Conservation (phyloP, 805 yeast genomes). For the Wickerhamiella slavikovae region DNA sequence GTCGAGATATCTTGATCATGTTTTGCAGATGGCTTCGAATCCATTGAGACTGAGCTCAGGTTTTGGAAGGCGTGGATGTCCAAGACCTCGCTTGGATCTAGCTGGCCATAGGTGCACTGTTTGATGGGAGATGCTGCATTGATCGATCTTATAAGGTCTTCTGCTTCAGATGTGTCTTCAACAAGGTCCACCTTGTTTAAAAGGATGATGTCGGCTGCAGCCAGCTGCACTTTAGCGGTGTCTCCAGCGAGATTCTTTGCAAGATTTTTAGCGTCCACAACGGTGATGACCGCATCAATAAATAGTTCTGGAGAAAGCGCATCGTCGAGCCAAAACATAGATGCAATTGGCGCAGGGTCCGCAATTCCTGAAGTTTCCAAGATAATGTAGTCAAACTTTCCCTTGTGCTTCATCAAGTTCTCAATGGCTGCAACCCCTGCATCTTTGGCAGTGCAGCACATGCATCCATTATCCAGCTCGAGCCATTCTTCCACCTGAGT, state of each 20-base stretch:
- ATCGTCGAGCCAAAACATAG: slow-evolving; percentile 94
- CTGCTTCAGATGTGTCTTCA: slow-evolving; percentile 15
- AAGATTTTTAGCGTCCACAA: slow-evolving; percentile 49
- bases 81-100: slow-evolving; percentile 42
- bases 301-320: slow-evolving; percentile 68
- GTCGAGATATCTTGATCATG: slow-evolving; percentile 25
- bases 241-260: slow-evolving; percentile 38
- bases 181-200: slow-evolving; percentile 58
- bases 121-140: slow-evolving; percentile 50
- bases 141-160: slow-evolving; percentile 27
- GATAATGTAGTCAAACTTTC: slow-evolving; percentile 70
- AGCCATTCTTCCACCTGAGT: slow-evolving; percentile 75
- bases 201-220: slow-evolving; percentile 67
- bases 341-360: slow-evolving; percentile 92
- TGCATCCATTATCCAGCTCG: slow-evolving; percentile 89
- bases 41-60: background rate
- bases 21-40: slow-evolving; percentile 4
- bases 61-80: slow-evolving; percentile 51
- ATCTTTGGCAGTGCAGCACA: slow-evolving; percentile 91
- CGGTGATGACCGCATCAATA: slow-evolving; percentile 82
- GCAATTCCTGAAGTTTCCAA: slow-evolving; percentile 93
- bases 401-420: slow-evolving; percentile 49
- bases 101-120: slow-evolving; percentile 53
- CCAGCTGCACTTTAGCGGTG: slow-evolving; percentile 77
- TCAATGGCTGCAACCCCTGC: slow-evolving; percentile 91